Conservation (phyloP, 2,329 filamentous ascomycete species). For the Leptographium lundbergii region DNA sequence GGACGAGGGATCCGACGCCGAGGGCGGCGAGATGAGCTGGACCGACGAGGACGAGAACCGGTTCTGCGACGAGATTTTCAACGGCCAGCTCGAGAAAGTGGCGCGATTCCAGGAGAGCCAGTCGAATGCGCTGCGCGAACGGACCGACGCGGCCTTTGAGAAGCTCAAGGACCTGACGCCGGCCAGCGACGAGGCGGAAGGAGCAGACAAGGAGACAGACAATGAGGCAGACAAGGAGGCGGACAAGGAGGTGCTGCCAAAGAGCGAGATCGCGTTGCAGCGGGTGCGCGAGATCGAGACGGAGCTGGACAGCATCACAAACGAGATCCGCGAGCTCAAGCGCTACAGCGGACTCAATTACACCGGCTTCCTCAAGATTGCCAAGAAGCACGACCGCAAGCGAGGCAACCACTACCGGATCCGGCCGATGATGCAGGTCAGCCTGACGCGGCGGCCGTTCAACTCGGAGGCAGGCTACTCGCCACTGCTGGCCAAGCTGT, state of each 20-base stretch:
- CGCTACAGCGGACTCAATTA: constrained; percentile 96
- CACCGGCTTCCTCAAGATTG: constrained; percentile 93
- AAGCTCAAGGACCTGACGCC: constrained; percentile 70
- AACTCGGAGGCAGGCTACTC: constrained; percentile 86
- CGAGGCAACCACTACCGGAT: constrained; percentile 78
- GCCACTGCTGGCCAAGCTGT: constrained; percentile 78
- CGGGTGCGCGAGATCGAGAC: constrained; percentile 57
- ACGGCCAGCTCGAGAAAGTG: constrained; percentile 90
- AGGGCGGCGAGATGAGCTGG: constrained; percentile 37
- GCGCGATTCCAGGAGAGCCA: constrained; percentile 75
- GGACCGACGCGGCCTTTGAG: constrained; percentile 44
- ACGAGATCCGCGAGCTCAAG: constrained; percentile 85
- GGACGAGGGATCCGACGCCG: constrained; percentile 34
- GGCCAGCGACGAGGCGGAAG: constrained; percentile 41
- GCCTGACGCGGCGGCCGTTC: constrained; percentile 78
- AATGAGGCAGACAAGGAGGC: neutral
- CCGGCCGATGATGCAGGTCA: constrained; percentile 81
- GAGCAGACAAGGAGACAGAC: constrained; percentile 34
- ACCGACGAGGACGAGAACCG: constrained; percentile 86
- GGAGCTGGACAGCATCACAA: constrained; percentile 78
- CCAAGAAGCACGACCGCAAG: constrained; percentile 97
- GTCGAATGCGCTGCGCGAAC: constrained; percentile 44
- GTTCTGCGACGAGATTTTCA: constrained; percentile 92
- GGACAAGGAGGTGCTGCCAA: constrained; percentile 20
- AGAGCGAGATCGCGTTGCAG: constrained; percentile 33